Base-by-base conservation (phyloP, 768 basidiomycete species). In the Tricholoma hemisulphureum region DNA sequence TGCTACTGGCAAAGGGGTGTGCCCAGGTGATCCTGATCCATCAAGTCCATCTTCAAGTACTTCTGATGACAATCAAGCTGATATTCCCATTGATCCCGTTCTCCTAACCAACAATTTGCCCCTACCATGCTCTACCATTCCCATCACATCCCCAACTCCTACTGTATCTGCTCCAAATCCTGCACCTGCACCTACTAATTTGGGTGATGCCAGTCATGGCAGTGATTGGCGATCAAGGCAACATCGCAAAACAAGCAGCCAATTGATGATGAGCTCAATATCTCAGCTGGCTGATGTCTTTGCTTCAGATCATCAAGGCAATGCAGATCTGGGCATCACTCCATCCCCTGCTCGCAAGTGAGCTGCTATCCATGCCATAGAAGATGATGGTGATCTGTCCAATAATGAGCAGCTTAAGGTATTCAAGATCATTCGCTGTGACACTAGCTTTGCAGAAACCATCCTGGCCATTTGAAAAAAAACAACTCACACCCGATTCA, bases 331-430 rank as follows among this genome's bases (percentile, higher is more conserved):
- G n/a, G n/a, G n/a, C n/a, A n/a, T n/a, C 10, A 26, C 49, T 1
- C 51, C 55, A 48, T 56, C 67, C 16, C 63, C 63, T 21, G 51
- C 28, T 6, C 29, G 55, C 18, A 54, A 60, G 10, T 28, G 49
- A 2, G 35, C 59, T 28, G 67, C 59, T 9, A 61, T 68, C n/a
- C 51, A 63, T 34, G 35, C 35, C 6, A 46, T 65, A 28, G 62
- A 65, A 31, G 65, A 63, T 29, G 63, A 66, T 56, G 60, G 46
- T 32, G 61, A 66, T 10, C 63, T 65, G 18, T 63, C 63, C 7
- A 58, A 66, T 3, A 26, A 66, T 53, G 61, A 68, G 39, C 53
- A 64, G 34, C 37, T 63, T 20, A 13, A 56, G 14, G 58, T 55
- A 2, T 57, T 62, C 58, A 59, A 58, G 43, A 49, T 68, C 21